phyloP scores from a whole-genome alignment of 2,329 filamentous ascomycete genomes.

The Microsporum ferrugineum region DNA sequence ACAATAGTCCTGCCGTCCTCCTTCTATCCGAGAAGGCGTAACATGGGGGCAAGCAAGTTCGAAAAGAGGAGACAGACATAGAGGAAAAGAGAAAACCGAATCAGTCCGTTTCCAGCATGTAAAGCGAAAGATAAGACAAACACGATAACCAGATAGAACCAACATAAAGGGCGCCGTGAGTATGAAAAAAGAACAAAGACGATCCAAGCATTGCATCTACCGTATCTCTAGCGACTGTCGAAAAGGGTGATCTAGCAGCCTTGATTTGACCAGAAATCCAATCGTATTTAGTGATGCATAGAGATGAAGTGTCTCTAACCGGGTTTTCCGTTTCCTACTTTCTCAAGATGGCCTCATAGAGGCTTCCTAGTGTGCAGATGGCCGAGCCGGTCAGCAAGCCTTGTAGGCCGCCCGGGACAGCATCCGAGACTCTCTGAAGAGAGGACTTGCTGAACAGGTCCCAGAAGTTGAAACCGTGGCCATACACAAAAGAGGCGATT shows the following conservation, averaged over 20 bases:
- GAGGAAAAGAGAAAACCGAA: not conserved
- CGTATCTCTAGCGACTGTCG: not conserved
- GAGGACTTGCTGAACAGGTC: conserved; percentile 27
- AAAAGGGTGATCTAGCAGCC: not conserved
- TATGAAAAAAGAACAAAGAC: not conserved
- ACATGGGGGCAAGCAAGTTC: not conserved
- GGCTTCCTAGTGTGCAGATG: conserved; percentile 31
- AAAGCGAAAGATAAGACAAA: not conserved
- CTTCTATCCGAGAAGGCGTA: not conserved
- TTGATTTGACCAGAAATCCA: conserved; percentile 1
- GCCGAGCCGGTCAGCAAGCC: conserved; percentile 33
- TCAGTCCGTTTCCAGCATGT: not conserved
- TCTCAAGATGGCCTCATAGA: conserved; percentile 38
- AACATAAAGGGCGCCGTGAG: not conserved
- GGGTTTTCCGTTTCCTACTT: conserved; percentile 15
- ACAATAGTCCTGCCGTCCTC: not conserved
- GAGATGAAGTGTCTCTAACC: not conserved
- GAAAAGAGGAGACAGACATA: not conserved
- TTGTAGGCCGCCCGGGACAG: conserved; percentile 29
- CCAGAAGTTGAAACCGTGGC: conserved; percentile 35
- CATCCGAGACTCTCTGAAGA: conserved; percentile 27
- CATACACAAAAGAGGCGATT: conserved; percentile 69
- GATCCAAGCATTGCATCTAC: not conserved
- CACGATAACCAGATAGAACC: conserved; percentile 1
- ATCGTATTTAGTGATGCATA: not conserved